Evolutionary conservation across 108 stramenopile species (phyloP), one percentile per base, ranked within the genome.

Genomic region (Hondaea fermentalgiana): DNA sequence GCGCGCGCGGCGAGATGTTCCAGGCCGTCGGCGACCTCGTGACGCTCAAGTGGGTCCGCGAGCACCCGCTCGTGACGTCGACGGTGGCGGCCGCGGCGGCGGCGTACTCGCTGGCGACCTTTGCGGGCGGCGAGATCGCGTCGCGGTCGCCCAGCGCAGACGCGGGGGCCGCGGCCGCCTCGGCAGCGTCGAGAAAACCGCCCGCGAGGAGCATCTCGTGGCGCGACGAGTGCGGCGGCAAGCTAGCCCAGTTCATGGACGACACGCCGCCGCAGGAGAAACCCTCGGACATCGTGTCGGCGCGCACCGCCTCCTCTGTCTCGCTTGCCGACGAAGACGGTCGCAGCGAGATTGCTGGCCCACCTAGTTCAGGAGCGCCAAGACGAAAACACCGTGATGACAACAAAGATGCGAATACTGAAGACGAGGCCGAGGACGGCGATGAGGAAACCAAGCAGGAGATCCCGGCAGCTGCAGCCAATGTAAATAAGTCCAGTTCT

Each of bases 231-330:
- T 16, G 76, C 23, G 76, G 76, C 19, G 76, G 76, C 23, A 83
- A 83, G 76, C 76, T 83, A 43, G 76, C 76, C 8, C 76, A 83
- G 51, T 83, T 83, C 76, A 83, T 83, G 76, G 76, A 83, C 25
- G 76, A 72, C 23, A 19, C 45, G 45, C 49, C 49, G 19, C 12
- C 45, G 51, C 25, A 53, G 1, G 51, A 83, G 51, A 12, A 14
- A 8, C 16, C 16, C 16, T 57, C 55, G 14, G 55, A 57, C 14
- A 16, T 14, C 4, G 55, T 16, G 55, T 57, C 55, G 55, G 55
- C 55, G 55, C 8, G 55, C 55, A 57, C 55, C 14, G 16, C 16
- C 16, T 57, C 55, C 14, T 57, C 55, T 16, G 55, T 35, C 35
- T 35, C 35, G 35, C 35, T 35, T 35, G 35, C 35, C 35, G 35